Conservation (phyloP, 306 rosid genomes). For the Macrotyloma uniflorum region DNA sequence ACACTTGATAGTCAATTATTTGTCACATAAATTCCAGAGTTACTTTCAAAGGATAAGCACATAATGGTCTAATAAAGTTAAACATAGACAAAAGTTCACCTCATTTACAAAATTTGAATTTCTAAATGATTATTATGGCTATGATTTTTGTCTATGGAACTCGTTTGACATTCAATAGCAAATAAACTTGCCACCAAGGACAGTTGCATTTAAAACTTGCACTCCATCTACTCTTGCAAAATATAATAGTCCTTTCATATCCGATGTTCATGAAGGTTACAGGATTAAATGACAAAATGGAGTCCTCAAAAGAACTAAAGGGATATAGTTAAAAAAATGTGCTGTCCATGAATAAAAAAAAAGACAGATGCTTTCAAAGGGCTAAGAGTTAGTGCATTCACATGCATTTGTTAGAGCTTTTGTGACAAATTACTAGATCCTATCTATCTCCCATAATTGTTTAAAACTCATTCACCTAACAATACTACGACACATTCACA, state of each 20-base stretch:
- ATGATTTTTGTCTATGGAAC: background rate
- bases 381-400: background rate
- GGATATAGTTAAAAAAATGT: background rate
- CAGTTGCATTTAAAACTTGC: slow-evolving; percentile 2
- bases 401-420: background rate
- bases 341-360: background rate
- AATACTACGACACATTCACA: background rate
- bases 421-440: background rate
- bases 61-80: slow-evolving; percentile 2
- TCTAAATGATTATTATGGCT: slow-evolving; percentile 5
- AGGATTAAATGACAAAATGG: background rate
- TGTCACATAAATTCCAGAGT: background rate
- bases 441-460: background rate
- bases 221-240: background rate
- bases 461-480: background rate
- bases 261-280: slow-evolving; percentile 9
- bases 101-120: background rate
- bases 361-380: slow-evolving; percentile 1
- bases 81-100: slow-evolving; percentile 17
- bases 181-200: slow-evolving; percentile 1
- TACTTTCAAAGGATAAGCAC: background rate
- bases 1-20: slow-evolving; percentile 28
- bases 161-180: background rate
- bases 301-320: background rate
- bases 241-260: background rate